Evolutionary conservation across 176 grass and related monocot genomes (phyloP).

Genomic region (Secale cereale): DNA sequence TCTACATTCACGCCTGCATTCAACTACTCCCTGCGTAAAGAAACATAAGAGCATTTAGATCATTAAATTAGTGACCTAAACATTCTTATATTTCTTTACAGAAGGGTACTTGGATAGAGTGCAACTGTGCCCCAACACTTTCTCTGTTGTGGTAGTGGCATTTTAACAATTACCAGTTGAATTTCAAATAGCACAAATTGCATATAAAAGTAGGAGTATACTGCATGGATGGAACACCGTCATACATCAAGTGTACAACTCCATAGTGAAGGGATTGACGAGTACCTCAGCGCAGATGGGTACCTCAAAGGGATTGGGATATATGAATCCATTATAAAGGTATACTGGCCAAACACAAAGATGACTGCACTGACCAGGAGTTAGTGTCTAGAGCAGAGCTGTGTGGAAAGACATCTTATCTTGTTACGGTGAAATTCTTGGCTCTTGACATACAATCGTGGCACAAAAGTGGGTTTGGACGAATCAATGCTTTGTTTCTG

Average conservation of each 20-base stretch:
- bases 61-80: too few relatives aligned
- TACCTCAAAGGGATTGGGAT: slow-evolving; percentile 73
- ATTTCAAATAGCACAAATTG: not conserved
- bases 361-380: slow-evolving; percentile 27
- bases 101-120: not conserved
- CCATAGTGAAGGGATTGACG: not conserved
- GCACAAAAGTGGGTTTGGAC: not conserved
- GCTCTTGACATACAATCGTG: not conserved
- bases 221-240: not conserved
- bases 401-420: slow-evolving; percentile 29
- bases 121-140: not conserved
- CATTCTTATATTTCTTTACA: too few relatives aligned
- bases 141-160: not conserved
- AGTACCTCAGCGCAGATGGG: slow-evolving; percentile 87
- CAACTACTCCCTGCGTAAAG: too few relatives aligned
- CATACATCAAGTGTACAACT: not conserved
- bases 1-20: not conserved
- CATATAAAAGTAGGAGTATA: not conserved
- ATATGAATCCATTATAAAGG: slow-evolving; percentile 72
- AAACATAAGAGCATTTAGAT: too few relatives aligned
- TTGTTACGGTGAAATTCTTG: not conserved
- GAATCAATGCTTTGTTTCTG: not conserved
- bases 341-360: slow-evolving; percentile 40
- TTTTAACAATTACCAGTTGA: not conserved
- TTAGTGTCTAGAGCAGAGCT: slow-evolving; percentile 54